A percentile compares a stretch with the other conserved stretches of the same genome.
Conservation (phyloP, 805 yeast genomes). For the Brettanomyces sp. region DNA sequence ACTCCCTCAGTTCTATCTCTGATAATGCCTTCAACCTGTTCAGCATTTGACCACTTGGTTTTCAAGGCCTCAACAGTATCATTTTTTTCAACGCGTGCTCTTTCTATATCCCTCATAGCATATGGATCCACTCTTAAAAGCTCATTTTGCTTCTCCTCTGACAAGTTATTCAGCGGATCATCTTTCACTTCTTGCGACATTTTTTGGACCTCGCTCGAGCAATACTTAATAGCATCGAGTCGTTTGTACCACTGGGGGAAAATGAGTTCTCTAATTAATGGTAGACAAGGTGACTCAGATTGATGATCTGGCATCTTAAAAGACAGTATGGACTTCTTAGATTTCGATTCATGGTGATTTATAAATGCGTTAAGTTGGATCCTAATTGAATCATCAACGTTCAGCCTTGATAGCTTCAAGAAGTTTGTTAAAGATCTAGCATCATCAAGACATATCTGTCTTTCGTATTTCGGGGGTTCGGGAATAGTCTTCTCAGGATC, state of each 20-base stretch:
- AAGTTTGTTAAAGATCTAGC: constrained; percentile 28
- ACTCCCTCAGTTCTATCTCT: constrained; percentile 26
- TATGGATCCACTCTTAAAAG: constrained; percentile 40
- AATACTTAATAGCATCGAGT: constrained; percentile 30
- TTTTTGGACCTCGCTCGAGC: constrained; percentile 24
- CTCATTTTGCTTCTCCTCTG: constrained; percentile 13
- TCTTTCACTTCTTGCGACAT: constrained; percentile 13
- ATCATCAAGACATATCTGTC: constrained; percentile 24
- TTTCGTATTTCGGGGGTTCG: constrained; percentile 17
- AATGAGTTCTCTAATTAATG: constrained; percentile 27
- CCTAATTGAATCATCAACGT: constrained; percentile 37
- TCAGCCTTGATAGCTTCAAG: constrained; percentile 26
- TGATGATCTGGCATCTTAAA: constrained; percentile 5
- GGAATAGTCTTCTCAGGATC: constrained; percentile 17
- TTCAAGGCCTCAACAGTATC: constrained; percentile 20
- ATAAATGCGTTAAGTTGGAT: constrained; percentile 32
- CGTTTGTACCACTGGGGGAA: constrained; percentile 41
- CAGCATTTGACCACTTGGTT: constrained; percentile 32
- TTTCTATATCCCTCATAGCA: constrained; percentile 30
- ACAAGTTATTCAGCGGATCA: constrained; percentile 7
- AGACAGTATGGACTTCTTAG: constrained; percentile 12
- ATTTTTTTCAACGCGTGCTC: constrained; percentile 22
- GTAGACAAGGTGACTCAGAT: constrained; percentile 23
- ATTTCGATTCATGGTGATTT: constrained; percentile 19
- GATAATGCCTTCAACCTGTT: constrained; percentile 31